Conservation (phyloP, 805 yeast species). For the Hanseniaspora singularis region DNA sequence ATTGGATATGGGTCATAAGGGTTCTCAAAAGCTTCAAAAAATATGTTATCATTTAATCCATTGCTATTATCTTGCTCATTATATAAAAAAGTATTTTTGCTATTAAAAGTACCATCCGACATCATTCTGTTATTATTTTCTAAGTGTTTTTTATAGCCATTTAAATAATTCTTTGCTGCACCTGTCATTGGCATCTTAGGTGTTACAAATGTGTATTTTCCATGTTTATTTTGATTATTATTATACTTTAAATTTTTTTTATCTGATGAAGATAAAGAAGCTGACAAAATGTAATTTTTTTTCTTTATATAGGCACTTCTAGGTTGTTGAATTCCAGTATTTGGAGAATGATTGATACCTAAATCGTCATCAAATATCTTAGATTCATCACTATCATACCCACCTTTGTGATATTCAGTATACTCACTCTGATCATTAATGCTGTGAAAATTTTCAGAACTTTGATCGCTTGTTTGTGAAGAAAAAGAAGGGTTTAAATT, state of each 20-base stretch:
- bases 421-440: too few relatives aligned
- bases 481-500: too few relatives aligned
- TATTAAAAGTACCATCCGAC: too few relatives aligned
- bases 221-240: too few relatives aligned
- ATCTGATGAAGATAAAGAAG: too few relatives aligned
- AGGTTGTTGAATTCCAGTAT: conserved; percentile 12
- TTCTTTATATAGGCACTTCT: conserved; percentile 1
- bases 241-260: background rate
- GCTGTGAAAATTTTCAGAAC: too few relatives aligned
- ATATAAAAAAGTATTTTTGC: background rate
- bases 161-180: conserved; percentile 21
- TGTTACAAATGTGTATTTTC: conserved; percentile 1
- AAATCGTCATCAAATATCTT: background rate
- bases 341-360: conserved; percentile 5
- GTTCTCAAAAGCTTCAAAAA: conserved; percentile 35
- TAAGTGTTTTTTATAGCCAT: background rate
- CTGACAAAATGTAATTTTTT: background rate
- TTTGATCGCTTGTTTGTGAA: too few relatives aligned
- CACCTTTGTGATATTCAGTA: too few relatives aligned
- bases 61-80: background rate
- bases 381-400: background rate
- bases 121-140: too few relatives aligned
- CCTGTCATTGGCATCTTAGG: conserved; percentile 26
- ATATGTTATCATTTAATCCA: conserved; percentile 31
- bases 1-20: conserved; percentile 31